Evolutionary conservation across 2,329 filamentous ascomycete species (phyloP).

Genomic region (Hypocrella siamensis): DNA sequence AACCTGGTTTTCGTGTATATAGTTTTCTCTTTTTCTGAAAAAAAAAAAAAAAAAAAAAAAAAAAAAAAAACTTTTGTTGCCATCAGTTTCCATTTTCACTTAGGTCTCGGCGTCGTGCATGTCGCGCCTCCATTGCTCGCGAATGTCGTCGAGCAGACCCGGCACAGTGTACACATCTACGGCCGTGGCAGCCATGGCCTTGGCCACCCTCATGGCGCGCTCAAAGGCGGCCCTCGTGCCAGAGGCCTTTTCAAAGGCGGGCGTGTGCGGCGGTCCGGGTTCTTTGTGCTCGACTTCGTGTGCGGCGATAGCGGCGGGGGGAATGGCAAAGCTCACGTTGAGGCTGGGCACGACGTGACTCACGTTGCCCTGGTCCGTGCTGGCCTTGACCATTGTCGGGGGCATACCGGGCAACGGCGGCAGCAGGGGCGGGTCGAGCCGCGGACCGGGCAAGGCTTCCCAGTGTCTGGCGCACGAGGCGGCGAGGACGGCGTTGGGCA

Average conservation of each 20-base stretch:
- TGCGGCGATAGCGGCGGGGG: constrained; percentile 18
- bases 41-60: no score
- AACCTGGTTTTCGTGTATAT: neutral
- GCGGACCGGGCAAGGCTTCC: constrained; percentile 13
- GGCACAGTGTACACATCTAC: constrained; percentile 28
- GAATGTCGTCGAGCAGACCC: constrained; percentile 22
- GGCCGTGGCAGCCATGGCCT: constrained; percentile 30
- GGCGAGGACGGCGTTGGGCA: constrained; percentile 35
- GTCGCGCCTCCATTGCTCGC: constrained; percentile 9
- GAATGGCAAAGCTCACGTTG: constrained; percentile 34
- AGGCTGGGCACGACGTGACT: constrained; percentile 41
- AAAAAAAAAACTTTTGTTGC: no score
- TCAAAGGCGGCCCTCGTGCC: constrained; percentile 29
- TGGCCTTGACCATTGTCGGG: constrained; percentile 18
- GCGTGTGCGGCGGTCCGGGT: constrained; percentile 30
- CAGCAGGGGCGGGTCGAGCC: constrained; percentile 14
- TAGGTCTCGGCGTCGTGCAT: no score
- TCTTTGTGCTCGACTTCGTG: constrained; percentile 1
- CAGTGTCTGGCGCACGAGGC: constrained; percentile 26
- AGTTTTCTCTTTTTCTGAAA: neutral
- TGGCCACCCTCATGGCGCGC: constrained; percentile 25
- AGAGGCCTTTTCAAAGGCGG: constrained; percentile 33
- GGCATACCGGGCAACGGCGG: constrained; percentile 17
- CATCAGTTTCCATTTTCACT: no score
- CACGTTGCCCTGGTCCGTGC: constrained; percentile 44